Base-by-base conservation (phyloP, 148 eudicot genomes). In the Rhododendron simsii region DNA sequence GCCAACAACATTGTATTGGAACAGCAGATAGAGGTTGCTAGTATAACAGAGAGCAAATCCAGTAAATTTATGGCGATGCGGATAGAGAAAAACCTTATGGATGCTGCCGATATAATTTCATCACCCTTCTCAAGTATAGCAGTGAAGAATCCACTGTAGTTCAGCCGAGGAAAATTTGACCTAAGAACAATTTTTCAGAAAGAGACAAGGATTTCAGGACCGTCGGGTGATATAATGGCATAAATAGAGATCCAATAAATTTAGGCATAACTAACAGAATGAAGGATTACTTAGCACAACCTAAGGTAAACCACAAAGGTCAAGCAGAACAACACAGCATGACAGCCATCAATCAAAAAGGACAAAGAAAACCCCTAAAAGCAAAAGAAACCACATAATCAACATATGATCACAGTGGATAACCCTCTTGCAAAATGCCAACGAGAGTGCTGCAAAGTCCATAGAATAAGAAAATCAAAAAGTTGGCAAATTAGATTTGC, bases 111-210 rank as follows among this genome's bases (percentile, higher is more conserved):
- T 61, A 95, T 87, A 16, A 95, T 76, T 86, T 95, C 96, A 87
- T 96, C 97, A 84, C 92, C 98, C 89, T 89, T 95, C 93, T 96
- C 97, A n/a, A 96, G 88, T 88, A 96, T 86, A 87, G 92, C 87
- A 83, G 96, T 95, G 82, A 87, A 89, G 89, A 94, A 96, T 33
- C 93, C 93, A 77, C 88, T 85, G 83, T 91, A 96, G 89, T 95
- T 93, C 89, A 96, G 85, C 88, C 98, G 91, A 65, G 86, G 90
- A 69, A 96, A 88, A 89, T 96, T 96, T 84, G 98, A 94, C 92
- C 99, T 96, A 90, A 48, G 74, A 90, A 81, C 12, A 44, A 71
- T 67, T 84, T 65, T 73, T n/a, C 21, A 61, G 41, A 74, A 2
- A 39, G 51, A 41, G 15, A 77, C 26, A 37, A 20, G 67, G 7